Conservation (phyloP, 2,329 filamentous ascomycete genomes). For the Juglanconis oblonga region DNA sequence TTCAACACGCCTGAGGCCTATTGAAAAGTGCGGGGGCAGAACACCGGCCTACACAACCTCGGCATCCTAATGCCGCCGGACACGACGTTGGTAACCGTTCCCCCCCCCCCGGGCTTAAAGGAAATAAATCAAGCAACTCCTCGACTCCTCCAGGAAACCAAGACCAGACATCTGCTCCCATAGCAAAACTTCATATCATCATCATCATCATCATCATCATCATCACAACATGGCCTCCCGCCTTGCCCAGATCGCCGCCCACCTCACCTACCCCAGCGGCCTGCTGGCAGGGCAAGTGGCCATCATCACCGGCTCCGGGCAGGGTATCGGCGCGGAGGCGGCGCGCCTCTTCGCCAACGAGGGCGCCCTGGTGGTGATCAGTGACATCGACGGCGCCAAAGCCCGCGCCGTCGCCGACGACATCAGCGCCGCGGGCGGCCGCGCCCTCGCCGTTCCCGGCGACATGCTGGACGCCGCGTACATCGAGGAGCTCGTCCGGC, state of each 20-base stretch:
- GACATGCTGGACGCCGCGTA: slow-evolving; percentile 73
- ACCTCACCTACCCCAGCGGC: slow-evolving; percentile 80
- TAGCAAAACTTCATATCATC: no score
- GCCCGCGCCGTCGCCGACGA: slow-evolving; percentile 62
- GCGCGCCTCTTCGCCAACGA: slow-evolving; percentile 83
- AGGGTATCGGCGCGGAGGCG: slow-evolving; percentile 84
- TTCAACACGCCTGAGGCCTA: no score
- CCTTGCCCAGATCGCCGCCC: slow-evolving; percentile 68
- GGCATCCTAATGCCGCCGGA: no score
- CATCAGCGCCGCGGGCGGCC: slow-evolving; percentile 66
- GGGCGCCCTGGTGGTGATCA: slow-evolving; percentile 78
- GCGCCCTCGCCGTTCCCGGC: slow-evolving; percentile 71
- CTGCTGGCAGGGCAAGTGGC: slow-evolving; percentile 77
- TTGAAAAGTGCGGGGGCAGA: no score
- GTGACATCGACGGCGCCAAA: slow-evolving; percentile 79
- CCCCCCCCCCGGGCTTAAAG: no score
- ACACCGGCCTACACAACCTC: no score
- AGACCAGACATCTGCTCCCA: no score
- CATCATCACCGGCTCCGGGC: slow-evolving; percentile 83
- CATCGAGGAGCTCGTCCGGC: slow-evolving; percentile 67
- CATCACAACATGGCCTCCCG: slow-evolving; percentile 50
- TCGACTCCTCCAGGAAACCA: no score
- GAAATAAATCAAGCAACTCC: no score
- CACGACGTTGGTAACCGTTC: no score
- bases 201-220: no score